Conservation (phyloP, 306 rosid species). For the Casuarina cunninghamiana region DNA sequence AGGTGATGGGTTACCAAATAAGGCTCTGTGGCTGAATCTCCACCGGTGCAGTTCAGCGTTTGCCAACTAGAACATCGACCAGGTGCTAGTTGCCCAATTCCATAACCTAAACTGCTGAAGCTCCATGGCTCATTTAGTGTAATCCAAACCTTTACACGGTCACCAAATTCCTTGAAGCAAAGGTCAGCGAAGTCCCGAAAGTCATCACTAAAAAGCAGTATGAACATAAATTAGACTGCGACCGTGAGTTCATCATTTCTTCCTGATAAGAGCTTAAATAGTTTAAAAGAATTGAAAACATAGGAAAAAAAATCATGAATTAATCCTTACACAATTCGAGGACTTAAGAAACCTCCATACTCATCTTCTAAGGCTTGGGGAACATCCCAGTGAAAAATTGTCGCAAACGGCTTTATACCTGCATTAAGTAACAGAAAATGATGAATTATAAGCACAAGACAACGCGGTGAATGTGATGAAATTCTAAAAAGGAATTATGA, state of each 20-base stretch:
- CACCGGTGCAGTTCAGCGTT: constrained; percentile 50
- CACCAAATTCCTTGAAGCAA: constrained; percentile 66
- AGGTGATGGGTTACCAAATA: constrained; percentile 57
- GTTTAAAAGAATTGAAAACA: too few species aligned
- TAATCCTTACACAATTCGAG: constrained; percentile 45
- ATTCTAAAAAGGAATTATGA: not conserved
- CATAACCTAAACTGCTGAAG: constrained; percentile 43
- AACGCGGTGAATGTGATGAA: not conserved
- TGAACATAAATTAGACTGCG: not conserved
- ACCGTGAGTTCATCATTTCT: constrained; percentile 10
- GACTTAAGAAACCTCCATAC: constrained; percentile 55
- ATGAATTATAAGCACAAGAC: not conserved
- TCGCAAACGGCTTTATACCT: constrained; percentile 41
- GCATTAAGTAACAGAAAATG: not conserved
- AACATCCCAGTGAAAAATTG: constrained; percentile 49
- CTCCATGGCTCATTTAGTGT: constrained; percentile 65
- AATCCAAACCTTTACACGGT: constrained; percentile 68
- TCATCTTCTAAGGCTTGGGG: constrained; percentile 49
- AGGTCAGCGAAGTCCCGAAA: constrained; percentile 57
- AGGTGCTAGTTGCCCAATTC: constrained; percentile 48
- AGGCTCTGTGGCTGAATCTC: constrained; percentile 66
- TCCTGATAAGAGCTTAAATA: not conserved
- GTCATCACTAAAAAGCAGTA: constrained; percentile 31
- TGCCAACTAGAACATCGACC: constrained; percentile 64
- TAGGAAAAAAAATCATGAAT: not conserved